Percentiles rank a stretch among this genome's conserved stretches.
These are phyloP conservation scores for Pichia ethanolica DNA, from an alignment of 805 yeast species.

Conservation along the genomic window DNA sequence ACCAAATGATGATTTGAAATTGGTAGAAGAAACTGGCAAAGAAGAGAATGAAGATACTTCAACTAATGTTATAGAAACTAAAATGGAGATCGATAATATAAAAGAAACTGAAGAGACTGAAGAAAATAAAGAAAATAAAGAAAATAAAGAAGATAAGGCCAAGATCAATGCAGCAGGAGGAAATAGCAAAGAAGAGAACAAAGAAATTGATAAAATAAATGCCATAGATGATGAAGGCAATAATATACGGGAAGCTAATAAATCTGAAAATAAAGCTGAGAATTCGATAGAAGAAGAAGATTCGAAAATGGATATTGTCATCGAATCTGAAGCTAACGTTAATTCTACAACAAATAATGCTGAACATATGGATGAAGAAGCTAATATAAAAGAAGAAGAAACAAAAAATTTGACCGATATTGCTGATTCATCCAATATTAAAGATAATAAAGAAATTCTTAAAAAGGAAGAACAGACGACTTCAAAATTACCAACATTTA, in stretches of 20 bases:
- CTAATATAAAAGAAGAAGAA: too few relatives aligned
- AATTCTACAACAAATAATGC: too few relatives aligned
- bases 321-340: too few relatives aligned
- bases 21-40: neutral
- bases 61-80: too few relatives aligned
- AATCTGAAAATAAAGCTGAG: neutral
- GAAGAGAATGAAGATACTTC: neutral
- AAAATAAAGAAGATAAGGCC: neutral
- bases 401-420: neutral
- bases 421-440: neutral
- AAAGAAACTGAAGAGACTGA: slow-evolving; percentile 1
- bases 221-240: neutral
- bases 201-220: too few relatives aligned
- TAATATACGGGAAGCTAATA: neutral
- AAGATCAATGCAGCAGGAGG: too few relatives aligned
- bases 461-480: too few relatives aligned
- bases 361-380: too few relatives aligned
- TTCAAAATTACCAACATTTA: slow-evolving; percentile 22
- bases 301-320: too few relatives aligned
- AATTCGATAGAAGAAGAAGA: neutral
- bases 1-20: neutral
- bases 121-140: neutral
- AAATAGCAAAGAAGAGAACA: too few relatives aligned
- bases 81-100: neutral
- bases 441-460: neutral